phyloP scores from a whole-genome alignment of 345 rosid genomes.

The Syzygium aqueum region DNA sequence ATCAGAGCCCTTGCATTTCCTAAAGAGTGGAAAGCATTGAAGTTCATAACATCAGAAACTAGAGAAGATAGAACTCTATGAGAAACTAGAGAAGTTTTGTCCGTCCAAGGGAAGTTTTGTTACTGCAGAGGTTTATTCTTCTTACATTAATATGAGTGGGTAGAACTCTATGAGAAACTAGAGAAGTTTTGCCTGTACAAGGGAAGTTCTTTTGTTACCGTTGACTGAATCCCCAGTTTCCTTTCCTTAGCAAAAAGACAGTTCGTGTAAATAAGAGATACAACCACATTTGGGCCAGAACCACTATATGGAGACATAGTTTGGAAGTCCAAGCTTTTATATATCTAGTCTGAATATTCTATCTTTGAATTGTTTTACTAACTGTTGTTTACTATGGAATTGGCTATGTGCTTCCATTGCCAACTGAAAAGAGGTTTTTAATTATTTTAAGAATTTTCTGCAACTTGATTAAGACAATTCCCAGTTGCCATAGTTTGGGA shows the following conservation, averaged over 20 bases:
- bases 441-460: background rate
- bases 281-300: background rate
- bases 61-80: background rate
- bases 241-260: background rate
- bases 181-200: background rate
- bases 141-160: background rate
- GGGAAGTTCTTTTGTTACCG: background rate
- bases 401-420: background rate
- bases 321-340: background rate
- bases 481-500: background rate
- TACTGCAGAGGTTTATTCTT: background rate
- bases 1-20: background rate
- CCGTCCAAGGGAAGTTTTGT: background rate
- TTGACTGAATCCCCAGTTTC: background rate
- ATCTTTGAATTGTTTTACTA: background rate
- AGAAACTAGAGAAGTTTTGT: background rate
- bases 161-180: background rate
- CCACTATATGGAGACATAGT: background rate
- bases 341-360: background rate
- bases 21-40: background rate
- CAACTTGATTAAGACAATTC: background rate
- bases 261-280: background rate
- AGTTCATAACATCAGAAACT: background rate
- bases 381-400: background rate
- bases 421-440: background rate